These are phyloP conservation scores for Stentor coeruleus DNA, from an alignment of 73 alveolate genomes.

Conservation along the genomic window DNA sequence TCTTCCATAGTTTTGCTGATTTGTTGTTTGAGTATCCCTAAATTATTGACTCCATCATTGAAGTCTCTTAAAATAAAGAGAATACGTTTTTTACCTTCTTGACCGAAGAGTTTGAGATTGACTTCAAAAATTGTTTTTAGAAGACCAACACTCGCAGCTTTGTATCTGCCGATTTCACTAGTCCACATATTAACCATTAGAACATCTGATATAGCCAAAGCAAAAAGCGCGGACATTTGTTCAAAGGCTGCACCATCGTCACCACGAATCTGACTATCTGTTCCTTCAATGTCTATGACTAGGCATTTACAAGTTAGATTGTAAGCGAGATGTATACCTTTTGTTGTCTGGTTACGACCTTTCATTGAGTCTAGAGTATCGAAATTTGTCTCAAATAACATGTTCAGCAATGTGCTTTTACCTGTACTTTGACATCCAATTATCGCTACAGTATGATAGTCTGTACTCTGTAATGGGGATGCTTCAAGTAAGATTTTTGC, in stretches of 20 bases:
- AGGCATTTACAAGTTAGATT: conserved; percentile 38
- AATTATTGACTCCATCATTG: conserved; percentile 56
- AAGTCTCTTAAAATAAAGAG: conserved; percentile 82
- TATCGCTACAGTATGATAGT: conserved; percentile 57
- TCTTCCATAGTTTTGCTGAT: conserved; percentile 54
- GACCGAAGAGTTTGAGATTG: conserved; percentile 66
- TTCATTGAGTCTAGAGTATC: conserved; percentile 54
- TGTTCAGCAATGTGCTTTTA: conserved; percentile 55
- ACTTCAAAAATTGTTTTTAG: conserved; percentile 83
- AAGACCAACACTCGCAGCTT: conserved; percentile 77
- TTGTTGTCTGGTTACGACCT: conserved; percentile 65
- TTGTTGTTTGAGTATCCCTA: conserved; percentile 37
- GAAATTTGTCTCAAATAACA: conserved; percentile 59
- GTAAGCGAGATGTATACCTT: conserved; percentile 58
- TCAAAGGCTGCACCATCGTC: conserved; percentile 77
- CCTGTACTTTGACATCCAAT: conserved; percentile 73
- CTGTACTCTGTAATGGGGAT: conserved; percentile 29
- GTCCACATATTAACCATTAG: conserved; percentile 86
- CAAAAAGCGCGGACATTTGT: conserved; percentile 79
- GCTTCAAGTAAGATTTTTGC: neutral
- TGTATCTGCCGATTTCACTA: conserved; percentile 80
- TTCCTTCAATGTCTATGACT: conserved; percentile 61
- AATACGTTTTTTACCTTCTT: conserved; percentile 68
- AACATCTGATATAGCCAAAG: conserved; percentile 83
- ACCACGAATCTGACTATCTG: conserved; percentile 62